Evolutionary conservation across 2,329 filamentous ascomycete genomes (phyloP).

Genomic region (Fusarium chuoi): DNA sequence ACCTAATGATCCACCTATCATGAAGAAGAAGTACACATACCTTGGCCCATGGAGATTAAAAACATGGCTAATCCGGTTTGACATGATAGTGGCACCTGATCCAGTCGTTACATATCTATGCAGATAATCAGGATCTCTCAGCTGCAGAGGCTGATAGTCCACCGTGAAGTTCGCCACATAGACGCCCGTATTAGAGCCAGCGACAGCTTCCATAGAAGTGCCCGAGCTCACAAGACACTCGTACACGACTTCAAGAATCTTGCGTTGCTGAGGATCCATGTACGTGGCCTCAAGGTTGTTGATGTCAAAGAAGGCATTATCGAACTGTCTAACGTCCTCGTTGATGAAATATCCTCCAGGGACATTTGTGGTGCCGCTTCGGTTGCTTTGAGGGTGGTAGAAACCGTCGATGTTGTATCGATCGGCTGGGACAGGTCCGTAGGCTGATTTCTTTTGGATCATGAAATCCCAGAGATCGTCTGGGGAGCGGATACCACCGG

Average conservation of each 20-base stretch:
- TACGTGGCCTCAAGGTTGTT: background rate
- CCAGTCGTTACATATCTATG: background rate
- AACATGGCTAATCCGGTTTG: background rate
- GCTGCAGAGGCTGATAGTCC: background rate
- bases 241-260: background rate
- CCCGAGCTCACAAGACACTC: background rate
- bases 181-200: background rate
- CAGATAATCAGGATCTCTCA: background rate
- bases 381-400: background rate
- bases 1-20: accelerated
- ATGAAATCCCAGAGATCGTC: background rate
- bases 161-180: background rate
- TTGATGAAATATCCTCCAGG: background rate
- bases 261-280: background rate
- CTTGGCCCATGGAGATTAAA: background rate
- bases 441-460: background rate
- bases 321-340: background rate
- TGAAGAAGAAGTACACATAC: background rate
- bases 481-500: background rate
- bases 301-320: background rate
- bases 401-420: background rate
- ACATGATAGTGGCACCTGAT: background rate
- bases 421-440: background rate
- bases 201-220: background rate
- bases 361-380: background rate